Evolutionary conservation across 2,329 filamentous ascomycete species (phyloP).

Genomic region (Fusarium drepaniforme): DNA sequence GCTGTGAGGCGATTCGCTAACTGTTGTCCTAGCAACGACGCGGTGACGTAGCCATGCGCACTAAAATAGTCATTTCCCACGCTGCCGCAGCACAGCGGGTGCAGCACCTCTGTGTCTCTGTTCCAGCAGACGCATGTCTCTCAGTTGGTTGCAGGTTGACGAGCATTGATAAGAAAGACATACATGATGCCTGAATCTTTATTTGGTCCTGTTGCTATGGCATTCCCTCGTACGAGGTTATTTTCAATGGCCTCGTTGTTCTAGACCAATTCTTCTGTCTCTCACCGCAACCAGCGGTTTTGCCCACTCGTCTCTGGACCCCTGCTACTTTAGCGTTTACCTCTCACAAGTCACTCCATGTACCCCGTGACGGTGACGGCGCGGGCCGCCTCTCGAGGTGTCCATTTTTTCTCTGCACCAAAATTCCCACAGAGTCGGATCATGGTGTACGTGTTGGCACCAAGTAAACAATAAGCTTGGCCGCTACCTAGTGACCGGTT

Average conservation of each 20-base stretch:
- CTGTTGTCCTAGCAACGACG: background rate
- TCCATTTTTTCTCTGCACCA: background rate
- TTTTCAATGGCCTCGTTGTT: background rate
- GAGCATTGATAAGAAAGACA: background rate
- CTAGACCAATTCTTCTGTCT: background rate
- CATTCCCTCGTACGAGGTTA: slow-evolving; percentile 1
- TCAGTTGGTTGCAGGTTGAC: slow-evolving; percentile 14
- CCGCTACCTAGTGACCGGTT: background rate
- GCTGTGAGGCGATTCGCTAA: too few species aligned
- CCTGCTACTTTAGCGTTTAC: background rate
- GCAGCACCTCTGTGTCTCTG: background rate
- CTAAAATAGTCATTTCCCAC: too few species aligned
- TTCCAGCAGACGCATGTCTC: slow-evolving; percentile 24
- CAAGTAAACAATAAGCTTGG: background rate
- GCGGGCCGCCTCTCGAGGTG: slow-evolving; percentile 8
- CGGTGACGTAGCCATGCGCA: slow-evolving; percentile 39
- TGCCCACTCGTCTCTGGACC: background rate
- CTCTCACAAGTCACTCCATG: background rate
- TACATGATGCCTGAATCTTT: background rate
- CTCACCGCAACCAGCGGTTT: background rate
- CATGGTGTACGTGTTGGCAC: background rate
- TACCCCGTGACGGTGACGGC: background rate
- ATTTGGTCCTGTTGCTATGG: background rate
- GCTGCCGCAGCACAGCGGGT: background rate
- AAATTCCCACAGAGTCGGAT: slow-evolving; percentile 6